phyloP scores from a whole-genome alignment of 2,329 filamentous ascomycete genomes.

The Fusarium proliferatum region DNA sequence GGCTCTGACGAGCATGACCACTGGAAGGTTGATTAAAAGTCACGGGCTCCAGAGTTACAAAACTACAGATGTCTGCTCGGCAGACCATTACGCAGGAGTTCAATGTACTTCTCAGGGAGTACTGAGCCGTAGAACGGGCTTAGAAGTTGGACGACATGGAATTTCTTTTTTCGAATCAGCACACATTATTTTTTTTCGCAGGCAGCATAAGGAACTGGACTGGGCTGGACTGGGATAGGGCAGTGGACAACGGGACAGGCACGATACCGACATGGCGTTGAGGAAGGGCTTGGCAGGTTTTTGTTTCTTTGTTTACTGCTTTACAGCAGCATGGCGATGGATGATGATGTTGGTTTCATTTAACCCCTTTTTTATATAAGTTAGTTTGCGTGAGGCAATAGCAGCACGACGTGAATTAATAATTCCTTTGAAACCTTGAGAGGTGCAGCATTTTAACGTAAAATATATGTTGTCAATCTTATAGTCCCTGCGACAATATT shows the following conservation, averaged over 20 bases:
- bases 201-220: slow-evolving; percentile 41
- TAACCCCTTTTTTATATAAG: slow-evolving; percentile 24
- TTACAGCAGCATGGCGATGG: slow-evolving; percentile 49
- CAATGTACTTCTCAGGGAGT: slow-evolving; percentile 9
- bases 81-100: slow-evolving; percentile 18
- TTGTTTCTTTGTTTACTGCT: slow-evolving; percentile 35
- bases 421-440: background rate
- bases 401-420: slow-evolving; percentile 16
- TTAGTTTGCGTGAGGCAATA: slow-evolving; percentile 22
- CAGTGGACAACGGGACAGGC: slow-evolving; percentile 35
- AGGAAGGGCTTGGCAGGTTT: slow-evolving; percentile 43
- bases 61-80: background rate
- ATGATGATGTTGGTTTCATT: slow-evolving; percentile 43
- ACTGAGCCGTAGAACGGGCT: background rate
- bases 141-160: slow-evolving; percentile 23
- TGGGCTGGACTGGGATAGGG: slow-evolving; percentile 34
- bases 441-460: background rate
- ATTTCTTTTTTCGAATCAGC: slow-evolving; percentile 13
- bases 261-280: slow-evolving; percentile 47
- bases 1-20: slow-evolving; percentile 88
- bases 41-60: background rate
- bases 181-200: slow-evolving; percentile 30
- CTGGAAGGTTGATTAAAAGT: slow-evolving; percentile 88
- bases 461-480: background rate
- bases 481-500: background rate